Percentiles rank a stretch among this genome's conserved stretches.
phyloP scores from a whole-genome alignment of 2,329 filamentous ascomycete species.

The Diaporthe sp. region DNA sequence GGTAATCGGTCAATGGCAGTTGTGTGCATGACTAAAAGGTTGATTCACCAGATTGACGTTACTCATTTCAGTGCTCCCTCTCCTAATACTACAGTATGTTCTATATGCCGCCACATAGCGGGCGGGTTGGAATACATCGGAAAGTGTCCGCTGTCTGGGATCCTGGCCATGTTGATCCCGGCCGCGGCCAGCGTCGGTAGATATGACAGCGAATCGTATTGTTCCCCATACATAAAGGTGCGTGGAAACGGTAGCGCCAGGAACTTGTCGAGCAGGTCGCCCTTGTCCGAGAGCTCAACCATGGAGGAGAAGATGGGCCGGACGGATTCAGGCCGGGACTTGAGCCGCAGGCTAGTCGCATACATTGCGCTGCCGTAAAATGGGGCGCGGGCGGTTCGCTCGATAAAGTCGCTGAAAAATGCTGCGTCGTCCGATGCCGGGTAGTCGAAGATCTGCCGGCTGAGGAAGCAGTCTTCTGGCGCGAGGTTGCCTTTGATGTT shows the following conservation, averaged over 20 bases:
- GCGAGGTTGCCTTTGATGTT: conserved; percentile 12
- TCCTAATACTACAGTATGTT: background rate
- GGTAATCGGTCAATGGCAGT: background rate
- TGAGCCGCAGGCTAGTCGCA: conserved; percentile 12
- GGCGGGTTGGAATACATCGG: conserved; percentile 10
- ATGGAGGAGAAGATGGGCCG: background rate
- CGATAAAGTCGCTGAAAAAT: conserved; percentile 6
- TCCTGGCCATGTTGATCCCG: background rate
- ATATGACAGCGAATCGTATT: background rate
- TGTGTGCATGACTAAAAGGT: fast-evolving
- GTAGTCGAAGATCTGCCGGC: conserved; percentile 8
- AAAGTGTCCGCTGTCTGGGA: background rate
- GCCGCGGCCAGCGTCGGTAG: background rate
- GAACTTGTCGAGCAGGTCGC: background rate
- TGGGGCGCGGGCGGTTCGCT: background rate
- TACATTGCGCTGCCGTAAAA: conserved; percentile 8
- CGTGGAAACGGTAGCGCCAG: background rate
- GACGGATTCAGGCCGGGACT: background rate
- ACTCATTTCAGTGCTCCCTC: background rate
- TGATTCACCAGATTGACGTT: background rate
- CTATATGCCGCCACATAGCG: conserved; percentile 1
- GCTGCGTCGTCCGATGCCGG: background rate
- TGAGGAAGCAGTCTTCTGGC: conserved; percentile 7
- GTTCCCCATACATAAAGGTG: background rate
- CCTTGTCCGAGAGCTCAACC: background rate